Conservation (phyloP, 2,329 filamentous ascomycete genomes). For the Neonectria faginata region DNA sequence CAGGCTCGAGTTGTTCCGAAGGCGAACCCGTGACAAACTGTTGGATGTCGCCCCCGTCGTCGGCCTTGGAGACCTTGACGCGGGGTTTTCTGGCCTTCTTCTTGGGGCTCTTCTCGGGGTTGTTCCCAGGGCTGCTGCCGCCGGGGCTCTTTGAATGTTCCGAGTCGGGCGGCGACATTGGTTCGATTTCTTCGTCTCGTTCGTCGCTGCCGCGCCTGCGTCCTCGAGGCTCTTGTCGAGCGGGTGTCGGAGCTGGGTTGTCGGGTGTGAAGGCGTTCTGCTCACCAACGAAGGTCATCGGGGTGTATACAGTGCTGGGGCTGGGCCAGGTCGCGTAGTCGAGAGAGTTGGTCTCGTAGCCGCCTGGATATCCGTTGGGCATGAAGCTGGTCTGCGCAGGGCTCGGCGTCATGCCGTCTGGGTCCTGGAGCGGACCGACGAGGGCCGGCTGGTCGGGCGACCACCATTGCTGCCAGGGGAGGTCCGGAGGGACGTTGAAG, state of each 20-base stretch:
- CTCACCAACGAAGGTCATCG: neutral
- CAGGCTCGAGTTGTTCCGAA: neutral
- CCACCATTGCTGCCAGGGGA: conserved; percentile 4
- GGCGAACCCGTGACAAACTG: neutral
- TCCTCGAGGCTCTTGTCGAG: neutral
- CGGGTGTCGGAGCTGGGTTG: neutral
- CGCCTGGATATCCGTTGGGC: neutral
- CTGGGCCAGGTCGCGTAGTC: neutral
- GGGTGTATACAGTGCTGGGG: neutral
- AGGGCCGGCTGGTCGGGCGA: neutral
- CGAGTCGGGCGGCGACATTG: neutral
- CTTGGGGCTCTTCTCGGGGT: too few species aligned
- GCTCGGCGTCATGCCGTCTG: neutral
- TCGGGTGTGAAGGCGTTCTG: neutral
- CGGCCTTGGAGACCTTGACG: neutral
- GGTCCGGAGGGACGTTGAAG: neutral
- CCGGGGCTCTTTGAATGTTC: neutral
- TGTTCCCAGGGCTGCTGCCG: neutral
- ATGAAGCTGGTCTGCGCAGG: neutral
- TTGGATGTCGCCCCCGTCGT: neutral
- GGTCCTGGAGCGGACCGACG: neutral
- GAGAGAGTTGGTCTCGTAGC: neutral
- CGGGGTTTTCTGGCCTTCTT: neutral
- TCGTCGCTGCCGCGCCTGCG: neutral
- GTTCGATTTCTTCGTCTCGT: neutral